Evolutionary conservation across 306 rosid species (phyloP).

Genomic region (Oemleria cerasiformis): DNA sequence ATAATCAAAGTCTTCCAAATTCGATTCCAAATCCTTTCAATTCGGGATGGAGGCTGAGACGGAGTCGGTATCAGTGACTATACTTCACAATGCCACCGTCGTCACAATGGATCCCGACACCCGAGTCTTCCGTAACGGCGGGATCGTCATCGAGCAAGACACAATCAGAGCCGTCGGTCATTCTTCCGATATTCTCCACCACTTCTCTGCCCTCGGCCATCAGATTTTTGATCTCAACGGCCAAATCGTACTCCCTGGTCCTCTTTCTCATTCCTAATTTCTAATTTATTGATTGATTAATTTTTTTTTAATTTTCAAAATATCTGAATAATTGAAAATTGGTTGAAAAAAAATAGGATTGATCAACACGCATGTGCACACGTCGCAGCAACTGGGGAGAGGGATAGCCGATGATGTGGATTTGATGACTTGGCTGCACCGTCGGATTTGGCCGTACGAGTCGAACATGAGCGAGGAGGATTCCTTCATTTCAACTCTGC

Average conservation of each 20-base stretch:
- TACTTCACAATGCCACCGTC: conserved; percentile 53
- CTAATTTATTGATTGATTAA: neutral
- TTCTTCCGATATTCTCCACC: conserved; percentile 44
- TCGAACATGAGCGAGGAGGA: conserved; percentile 74
- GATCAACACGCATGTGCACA: conserved; percentile 80
- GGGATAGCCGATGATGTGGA: conserved; percentile 95
- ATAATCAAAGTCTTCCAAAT: neutral
- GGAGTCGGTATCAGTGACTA: neutral
- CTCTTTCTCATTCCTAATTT: neutral
- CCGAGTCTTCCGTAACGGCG: conserved; percentile 67
- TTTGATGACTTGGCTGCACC: conserved; percentile 78
- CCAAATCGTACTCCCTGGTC: conserved; percentile 74
- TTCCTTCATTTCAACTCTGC: conserved; percentile 71
- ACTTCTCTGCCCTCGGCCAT: conserved; percentile 38
- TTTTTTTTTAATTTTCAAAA: neutral
- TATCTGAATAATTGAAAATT: neutral
- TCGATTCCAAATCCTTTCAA: neutral
- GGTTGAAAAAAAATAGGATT: conserved; percentile 38
- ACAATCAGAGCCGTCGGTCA: conserved; percentile 58
- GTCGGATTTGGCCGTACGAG: conserved; percentile 91
- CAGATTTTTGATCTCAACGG: conserved; percentile 50
- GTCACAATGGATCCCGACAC: conserved; percentile 64
- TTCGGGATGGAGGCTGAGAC: conserved; percentile 14
- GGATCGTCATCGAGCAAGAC: conserved; percentile 49
- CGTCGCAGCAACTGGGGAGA: conserved; percentile 76